Conservation (phyloP, 768 basidiomycete genomes). For the Plicaturopsis crispa region DNA sequence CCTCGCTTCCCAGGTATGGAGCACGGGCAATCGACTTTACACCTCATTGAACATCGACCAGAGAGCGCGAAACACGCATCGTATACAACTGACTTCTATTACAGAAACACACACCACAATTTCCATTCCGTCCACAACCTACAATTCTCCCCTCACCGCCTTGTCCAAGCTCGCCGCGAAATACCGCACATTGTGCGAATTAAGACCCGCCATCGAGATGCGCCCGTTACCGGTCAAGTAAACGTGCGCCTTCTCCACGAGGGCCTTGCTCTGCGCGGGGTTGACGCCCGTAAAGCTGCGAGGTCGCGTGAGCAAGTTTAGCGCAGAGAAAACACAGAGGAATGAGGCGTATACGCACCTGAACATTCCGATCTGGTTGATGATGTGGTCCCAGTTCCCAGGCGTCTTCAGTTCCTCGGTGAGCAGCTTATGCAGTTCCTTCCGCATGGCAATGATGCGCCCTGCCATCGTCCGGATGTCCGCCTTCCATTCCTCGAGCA, state of each 20-base stretch:
- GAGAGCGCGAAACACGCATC: too few species aligned
- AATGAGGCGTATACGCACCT: constrained; percentile 43
- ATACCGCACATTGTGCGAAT: constrained; percentile 68
- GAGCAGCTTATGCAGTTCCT: constrained; percentile 65
- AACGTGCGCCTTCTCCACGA: constrained; percentile 70
- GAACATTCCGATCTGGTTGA: constrained; percentile 97
- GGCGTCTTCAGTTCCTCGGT: constrained; percentile 79
- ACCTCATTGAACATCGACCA: too few species aligned
- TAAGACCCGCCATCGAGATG: constrained; percentile 93
- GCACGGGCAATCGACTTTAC: too few species aligned
- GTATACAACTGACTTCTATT: too few species aligned
- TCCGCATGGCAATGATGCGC: constrained; percentile 89
- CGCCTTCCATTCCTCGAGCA: constrained; percentile 84
- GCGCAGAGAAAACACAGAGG: constrained; percentile 12
- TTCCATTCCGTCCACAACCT: background rate
- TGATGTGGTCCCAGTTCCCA: constrained; percentile 93
- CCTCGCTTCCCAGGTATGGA: background rate
- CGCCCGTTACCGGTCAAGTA: constrained; percentile 85
- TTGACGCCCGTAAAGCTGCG: constrained; percentile 80
- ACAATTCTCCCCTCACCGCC: constrained; percentile 41
- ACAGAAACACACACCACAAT: too few species aligned
- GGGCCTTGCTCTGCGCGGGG: constrained; percentile 51
- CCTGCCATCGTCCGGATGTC: constrained; percentile 92
- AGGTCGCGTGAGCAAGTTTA: background rate
- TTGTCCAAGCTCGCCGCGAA: constrained; percentile 67